Conservation (phyloP, 176 grass and related monocot genomes). For the bread wheat (Triticum aestivum) region IWGSC_CS_RefSeq_v2.1 NC_057796.1:494632177-494632676, state of each 20-base stretch:
- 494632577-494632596: not conserved
- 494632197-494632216: not conserved
- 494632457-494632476: not conserved
- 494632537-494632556: not conserved
- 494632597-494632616: too few relatives aligned
- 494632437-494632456: too few relatives aligned
- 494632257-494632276: conserved; percentile 61
- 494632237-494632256: conserved; percentile 61
- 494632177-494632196: not conserved
- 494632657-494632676: not conserved
- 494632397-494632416: too few relatives aligned
- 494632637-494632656: not conserved
- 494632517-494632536: not conserved
- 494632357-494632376: not conserved
- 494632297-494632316: conserved; percentile 68
- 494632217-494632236: not conserved
- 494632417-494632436: not conserved
- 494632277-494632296: conserved; percentile 66
- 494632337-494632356: conserved; percentile 81
- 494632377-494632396: not conserved
- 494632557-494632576: not conserved
- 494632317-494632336: conserved; percentile 94
- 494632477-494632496: not conserved
- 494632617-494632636: too few relatives aligned
- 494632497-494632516: not conserved